phyloP scores from a whole-genome alignment of 257 asterid species.

The Solanum phureja region DNA sequence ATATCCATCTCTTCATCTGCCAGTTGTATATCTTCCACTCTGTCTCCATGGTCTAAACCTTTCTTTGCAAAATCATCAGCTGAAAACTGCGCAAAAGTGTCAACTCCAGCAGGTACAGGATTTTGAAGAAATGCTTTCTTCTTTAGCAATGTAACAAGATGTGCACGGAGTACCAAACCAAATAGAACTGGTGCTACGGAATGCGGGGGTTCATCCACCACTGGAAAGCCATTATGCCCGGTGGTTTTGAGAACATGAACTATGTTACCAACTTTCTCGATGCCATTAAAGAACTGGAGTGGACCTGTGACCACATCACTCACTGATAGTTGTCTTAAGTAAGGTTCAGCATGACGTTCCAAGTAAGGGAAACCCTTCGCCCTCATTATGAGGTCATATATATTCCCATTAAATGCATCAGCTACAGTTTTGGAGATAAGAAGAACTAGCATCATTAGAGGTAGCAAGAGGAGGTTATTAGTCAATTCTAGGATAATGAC shows the following conservation, averaged over 20 bases:
- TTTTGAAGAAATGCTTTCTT: slow-evolving; percentile 38
- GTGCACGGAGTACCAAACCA: slow-evolving; percentile 75
- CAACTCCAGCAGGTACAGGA: slow-evolving; percentile 16
- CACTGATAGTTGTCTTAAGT: slow-evolving; percentile 75
- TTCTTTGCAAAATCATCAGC: slow-evolving; percentile 71
- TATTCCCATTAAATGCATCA: slow-evolving; percentile 62
- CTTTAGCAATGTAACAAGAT: slow-evolving; percentile 64
- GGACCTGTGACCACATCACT: slow-evolving; percentile 85
- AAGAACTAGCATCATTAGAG: slow-evolving; percentile 81
- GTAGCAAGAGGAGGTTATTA: slow-evolving; percentile 59
- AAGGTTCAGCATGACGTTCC: slow-evolving; percentile 75
- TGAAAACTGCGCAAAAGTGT: slow-evolving; percentile 26
- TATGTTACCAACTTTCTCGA: slow-evolving; percentile 69
- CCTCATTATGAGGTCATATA: slow-evolving; percentile 67
- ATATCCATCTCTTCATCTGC: slow-evolving; percentile 79
- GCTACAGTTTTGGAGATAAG: slow-evolving; percentile 86
- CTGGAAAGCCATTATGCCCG: slow-evolving; percentile 77
- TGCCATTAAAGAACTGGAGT: slow-evolving; percentile 54
- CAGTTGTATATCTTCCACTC: slow-evolving; percentile 43
- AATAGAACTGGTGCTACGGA: slow-evolving; percentile 48
- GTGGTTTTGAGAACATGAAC: slow-evolving; percentile 68
- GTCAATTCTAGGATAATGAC: slow-evolving; percentile 82
- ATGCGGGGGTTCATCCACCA: slow-evolving; percentile 60
- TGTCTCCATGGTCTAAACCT: slow-evolving; percentile 50
- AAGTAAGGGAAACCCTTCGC: slow-evolving; percentile 79